Evolutionary conservation across 1,139 yeast genomes (phyloP).

Genomic region (Suhomyces atakaporum): DNA sequence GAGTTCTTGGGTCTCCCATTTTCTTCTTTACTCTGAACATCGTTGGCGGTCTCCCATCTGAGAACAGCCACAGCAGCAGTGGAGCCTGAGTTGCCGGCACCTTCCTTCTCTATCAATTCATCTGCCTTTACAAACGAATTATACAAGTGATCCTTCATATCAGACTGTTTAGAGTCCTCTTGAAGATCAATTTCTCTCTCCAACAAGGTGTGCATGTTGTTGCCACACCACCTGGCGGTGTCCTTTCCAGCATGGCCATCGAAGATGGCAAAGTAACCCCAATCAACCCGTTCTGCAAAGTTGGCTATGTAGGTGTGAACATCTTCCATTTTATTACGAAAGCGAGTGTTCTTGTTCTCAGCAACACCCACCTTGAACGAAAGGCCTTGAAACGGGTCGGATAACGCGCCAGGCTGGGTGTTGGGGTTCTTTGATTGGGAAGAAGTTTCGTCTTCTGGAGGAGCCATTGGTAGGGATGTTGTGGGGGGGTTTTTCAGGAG

Average conservation of each 20-base stretch:
- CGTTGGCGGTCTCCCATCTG: constrained; percentile 68
- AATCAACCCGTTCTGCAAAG: constrained; percentile 83
- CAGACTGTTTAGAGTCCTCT: constrained; percentile 16
- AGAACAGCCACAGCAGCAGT: constrained; percentile 95
- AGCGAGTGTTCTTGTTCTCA: constrained; percentile 80
- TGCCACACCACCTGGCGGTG: constrained; percentile 95
- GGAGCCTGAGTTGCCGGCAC: constrained; percentile 75
- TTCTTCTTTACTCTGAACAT: constrained; percentile 1
- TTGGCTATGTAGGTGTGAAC: constrained; percentile 93
- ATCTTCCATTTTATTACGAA: constrained; percentile 92
- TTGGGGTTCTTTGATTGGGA: background rate
- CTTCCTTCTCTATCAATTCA: constrained; percentile 58
- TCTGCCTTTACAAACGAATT: constrained; percentile 76
- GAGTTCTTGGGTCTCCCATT: constrained; percentile 5
- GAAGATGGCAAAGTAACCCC: constrained; percentile 95
- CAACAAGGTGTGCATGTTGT: constrained; percentile 70
- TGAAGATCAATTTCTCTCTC: constrained; percentile 48
- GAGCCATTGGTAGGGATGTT: too few species aligned
- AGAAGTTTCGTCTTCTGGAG: constrained; percentile 1
- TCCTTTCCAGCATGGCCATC: constrained; percentile 98
- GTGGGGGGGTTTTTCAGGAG: too few species aligned
- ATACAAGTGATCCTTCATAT: constrained; percentile 54
- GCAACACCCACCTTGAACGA: constrained; percentile 85
- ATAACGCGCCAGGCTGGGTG: constrained; percentile 1
- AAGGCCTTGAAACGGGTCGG: constrained; percentile 50